These are phyloP conservation scores for Nicotiana rustica DNA, from an alignment of 305 asterid species.

Conservation along the genomic window DNA sequence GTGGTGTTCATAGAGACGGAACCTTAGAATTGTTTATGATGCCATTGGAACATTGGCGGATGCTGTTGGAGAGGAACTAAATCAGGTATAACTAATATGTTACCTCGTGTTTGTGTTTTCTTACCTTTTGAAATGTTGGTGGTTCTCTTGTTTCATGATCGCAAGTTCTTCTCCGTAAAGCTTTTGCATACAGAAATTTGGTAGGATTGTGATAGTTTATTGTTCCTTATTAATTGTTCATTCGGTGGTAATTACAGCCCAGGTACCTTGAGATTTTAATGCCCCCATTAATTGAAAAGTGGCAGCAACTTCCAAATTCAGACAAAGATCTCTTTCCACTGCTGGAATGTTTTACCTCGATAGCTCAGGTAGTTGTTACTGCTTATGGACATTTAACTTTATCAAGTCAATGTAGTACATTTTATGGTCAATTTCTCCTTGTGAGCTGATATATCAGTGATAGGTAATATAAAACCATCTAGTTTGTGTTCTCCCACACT, in stretches of 20 bases:
- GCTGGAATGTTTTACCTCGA: slow-evolving; percentile 94
- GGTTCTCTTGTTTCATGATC: slow-evolving; percentile 32
- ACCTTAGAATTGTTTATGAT: slow-evolving; percentile 94
- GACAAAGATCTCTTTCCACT: slow-evolving; percentile 96
- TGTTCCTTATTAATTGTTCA: background rate
- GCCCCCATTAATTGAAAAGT: slow-evolving; percentile 95
- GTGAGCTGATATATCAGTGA: background rate
- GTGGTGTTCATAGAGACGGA: slow-evolving; percentile 69
- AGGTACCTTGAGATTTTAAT: slow-evolving; percentile 85
- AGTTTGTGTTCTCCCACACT: background rate
- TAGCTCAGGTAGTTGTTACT: slow-evolving; percentile 76
- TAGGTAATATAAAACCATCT: background rate
- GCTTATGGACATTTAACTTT: background rate
- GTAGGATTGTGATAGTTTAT: background rate
- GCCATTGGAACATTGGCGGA: slow-evolving; percentile 98
- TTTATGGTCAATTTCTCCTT: background rate
- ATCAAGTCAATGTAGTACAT: background rate
- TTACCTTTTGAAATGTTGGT: background rate
- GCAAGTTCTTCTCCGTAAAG: background rate
- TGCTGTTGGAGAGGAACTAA: slow-evolving; percentile 93
- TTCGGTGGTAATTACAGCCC: slow-evolving; percentile 64
- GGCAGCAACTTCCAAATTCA: slow-evolving; percentile 95
- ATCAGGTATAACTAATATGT: slow-evolving; percentile 64
- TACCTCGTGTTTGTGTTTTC: background rate
- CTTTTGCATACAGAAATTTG: slow-evolving; percentile 5